phyloP scores from a whole-genome alignment of 148 eudicot species.

The Rhododendron henanense region DNA sequence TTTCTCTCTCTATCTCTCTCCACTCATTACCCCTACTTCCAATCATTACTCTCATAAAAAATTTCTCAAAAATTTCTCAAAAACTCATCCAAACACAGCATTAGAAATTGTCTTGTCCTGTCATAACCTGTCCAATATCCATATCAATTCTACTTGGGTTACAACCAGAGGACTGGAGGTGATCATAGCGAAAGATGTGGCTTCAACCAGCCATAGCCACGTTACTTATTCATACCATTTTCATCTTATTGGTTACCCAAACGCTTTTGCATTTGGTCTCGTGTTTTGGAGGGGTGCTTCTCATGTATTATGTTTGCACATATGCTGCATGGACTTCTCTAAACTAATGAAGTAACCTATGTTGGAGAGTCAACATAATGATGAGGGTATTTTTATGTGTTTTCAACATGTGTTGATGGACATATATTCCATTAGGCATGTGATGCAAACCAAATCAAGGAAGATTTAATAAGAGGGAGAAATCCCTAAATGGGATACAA shows the following conservation, averaged over 20 bases:
- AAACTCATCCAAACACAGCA: too few species aligned
- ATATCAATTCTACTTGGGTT: background rate
- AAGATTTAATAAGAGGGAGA: too few species aligned
- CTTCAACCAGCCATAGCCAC: background rate
- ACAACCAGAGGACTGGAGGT: background rate
- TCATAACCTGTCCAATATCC: background rate
- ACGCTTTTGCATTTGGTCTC: background rate
- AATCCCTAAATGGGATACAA: too few species aligned
- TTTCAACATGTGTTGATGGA: background rate
- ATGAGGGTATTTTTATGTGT: background rate
- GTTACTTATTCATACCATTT: background rate
- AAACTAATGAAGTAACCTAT: background rate
- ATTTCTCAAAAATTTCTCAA: too few species aligned
- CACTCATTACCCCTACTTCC: too few species aligned
- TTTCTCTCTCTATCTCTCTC: too few species aligned
- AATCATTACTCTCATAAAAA: too few species aligned
- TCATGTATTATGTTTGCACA: background rate
- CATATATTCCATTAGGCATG: background rate
- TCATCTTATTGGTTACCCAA: background rate
- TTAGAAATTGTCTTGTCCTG: background rate
- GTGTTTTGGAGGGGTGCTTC: background rate
- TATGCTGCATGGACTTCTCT: background rate
- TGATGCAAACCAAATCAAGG: too few species aligned
- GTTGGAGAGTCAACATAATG: background rate
- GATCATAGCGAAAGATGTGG: background rate